Percentiles rank a stretch among this genome's conserved stretches.
Conservation (phyloP, 805 yeast species). For the Candida ponderosae region DNA sequence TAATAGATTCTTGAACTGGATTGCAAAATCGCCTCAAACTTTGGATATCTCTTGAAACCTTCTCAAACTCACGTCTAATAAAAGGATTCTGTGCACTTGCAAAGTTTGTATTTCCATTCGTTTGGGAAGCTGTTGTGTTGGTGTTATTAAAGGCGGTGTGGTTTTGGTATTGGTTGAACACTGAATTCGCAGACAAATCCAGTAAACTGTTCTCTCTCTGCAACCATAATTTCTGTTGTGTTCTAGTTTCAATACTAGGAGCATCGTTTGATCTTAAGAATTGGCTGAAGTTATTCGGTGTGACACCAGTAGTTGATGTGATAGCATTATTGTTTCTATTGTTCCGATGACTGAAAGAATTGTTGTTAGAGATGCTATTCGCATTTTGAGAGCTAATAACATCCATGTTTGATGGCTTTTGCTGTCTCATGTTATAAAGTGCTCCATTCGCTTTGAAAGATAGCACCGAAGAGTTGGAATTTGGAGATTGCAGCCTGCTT, state of each 20-base stretch:
- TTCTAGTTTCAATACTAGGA: slow-evolving; percentile 50
- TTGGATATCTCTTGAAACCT: slow-evolving; percentile 65
- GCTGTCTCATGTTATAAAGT: no score
- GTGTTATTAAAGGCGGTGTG: slow-evolving; percentile 8
- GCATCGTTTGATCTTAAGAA: slow-evolving; percentile 29
- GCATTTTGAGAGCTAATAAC: not conserved
- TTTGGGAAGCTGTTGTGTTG: slow-evolving; percentile 3
- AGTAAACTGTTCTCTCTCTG: slow-evolving; percentile 69
- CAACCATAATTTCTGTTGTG: slow-evolving; percentile 80
- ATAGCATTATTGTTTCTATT: slow-evolving; percentile 23
- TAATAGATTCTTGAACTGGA: slow-evolving; percentile 59
- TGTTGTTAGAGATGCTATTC: not conserved
- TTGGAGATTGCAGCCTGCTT: slow-evolving; percentile 5
- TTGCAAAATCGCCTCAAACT: slow-evolving; percentile 62
- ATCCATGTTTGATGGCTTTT: no score
- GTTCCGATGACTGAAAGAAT: slow-evolving; percentile 4
- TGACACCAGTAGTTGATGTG: slow-evolving; percentile 14
- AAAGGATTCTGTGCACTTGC: slow-evolving; percentile 43
- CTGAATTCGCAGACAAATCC: slow-evolving; percentile 37
- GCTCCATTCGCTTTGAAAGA: slow-evolving; percentile 15
- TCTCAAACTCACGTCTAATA: slow-evolving; percentile 69
- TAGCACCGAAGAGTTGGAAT: slow-evolving; percentile 12
- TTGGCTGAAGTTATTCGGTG: slow-evolving; percentile 31
- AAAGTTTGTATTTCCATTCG: not conserved
- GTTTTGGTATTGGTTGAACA: no score